These are phyloP conservation scores for Yarrowia porcina DNA, from an alignment of 805 yeast species.

Conservation along the genomic window DNA sequence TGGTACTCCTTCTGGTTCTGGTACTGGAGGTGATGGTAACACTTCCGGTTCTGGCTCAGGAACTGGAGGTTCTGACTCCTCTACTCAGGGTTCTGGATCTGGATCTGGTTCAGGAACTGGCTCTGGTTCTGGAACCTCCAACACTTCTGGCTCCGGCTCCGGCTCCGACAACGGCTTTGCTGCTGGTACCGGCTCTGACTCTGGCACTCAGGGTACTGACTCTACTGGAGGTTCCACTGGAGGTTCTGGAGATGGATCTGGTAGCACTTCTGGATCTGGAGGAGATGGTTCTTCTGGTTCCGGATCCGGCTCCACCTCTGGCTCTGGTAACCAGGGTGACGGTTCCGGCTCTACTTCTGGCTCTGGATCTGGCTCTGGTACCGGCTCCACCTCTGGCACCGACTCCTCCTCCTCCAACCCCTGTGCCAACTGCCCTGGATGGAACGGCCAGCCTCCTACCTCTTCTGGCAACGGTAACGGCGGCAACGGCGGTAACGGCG, in stretches of 20 bases:
- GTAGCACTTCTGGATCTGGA: not conserved
- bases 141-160: not conserved
- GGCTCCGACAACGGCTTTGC: too few species aligned
- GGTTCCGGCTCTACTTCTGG: not conserved
- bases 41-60: not conserved
- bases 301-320: too few species aligned
- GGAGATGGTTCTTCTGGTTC: too few species aligned
- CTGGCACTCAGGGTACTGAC: not conserved
- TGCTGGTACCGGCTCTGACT: not conserved
- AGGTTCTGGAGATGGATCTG: not conserved
- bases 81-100: not conserved
- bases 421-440: not conserved
- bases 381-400: not conserved
- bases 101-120: not conserved
- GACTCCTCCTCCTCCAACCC: not conserved
- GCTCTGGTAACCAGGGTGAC: not conserved
- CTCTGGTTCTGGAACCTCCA: not conserved
- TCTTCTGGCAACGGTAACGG: not conserved
- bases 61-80: not conserved
- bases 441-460: not conserved
- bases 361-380: not conserved
- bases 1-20: not conserved
- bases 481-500: not conserved
- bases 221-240: not conserved
- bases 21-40: not conserved